Percentiles rank a stretch among this genome's conserved stretches.
phyloP scores from a whole-genome alignment of 1,139 yeast species.

The Candida sp. region DNA sequence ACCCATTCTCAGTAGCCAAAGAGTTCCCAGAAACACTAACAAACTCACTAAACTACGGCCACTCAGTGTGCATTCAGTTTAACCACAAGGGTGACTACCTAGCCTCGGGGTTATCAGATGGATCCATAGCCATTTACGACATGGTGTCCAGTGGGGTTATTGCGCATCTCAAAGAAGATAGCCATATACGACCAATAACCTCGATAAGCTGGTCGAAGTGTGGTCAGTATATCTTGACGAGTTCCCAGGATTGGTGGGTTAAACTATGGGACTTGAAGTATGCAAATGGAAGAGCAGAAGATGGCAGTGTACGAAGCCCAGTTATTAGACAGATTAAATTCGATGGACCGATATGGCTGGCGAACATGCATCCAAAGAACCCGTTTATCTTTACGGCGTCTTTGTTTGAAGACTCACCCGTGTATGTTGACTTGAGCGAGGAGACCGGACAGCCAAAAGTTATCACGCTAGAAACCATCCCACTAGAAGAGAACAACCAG shows the following conservation, averaged over 20 bases:
- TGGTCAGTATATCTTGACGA: conserved; percentile 71
- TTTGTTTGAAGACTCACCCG: conserved; percentile 57
- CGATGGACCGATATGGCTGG: conserved; percentile 78
- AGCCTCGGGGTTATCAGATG: conserved; percentile 86
- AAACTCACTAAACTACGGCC: conserved; percentile 68
- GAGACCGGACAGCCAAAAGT: conserved; percentile 31
- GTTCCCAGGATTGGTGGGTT: conserved; percentile 88
- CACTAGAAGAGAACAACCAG: conserved; percentile 23
- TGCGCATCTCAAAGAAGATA: conserved; percentile 54
- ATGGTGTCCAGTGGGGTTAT: conserved; percentile 60
- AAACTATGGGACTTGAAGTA: conserved; percentile 78
- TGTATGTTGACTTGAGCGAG: conserved; percentile 53
- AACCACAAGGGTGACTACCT: conserved; percentile 84
- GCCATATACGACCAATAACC: conserved; percentile 77
- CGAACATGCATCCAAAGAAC: conserved; percentile 57
- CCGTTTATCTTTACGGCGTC: conserved; percentile 50
- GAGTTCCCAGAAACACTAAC: conserved; percentile 89
- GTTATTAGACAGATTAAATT: conserved; percentile 53
- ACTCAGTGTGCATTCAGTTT: conserved; percentile 75
- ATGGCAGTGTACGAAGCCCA: conserved; percentile 18
- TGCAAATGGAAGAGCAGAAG: conserved; percentile 22
- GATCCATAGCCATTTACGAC: conserved; percentile 80
- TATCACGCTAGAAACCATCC: conserved; percentile 28
- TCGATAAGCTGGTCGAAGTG: conserved; percentile 79
- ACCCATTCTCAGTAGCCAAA: conserved; percentile 91